A percentile compares a stretch with the other conserved stretches of the same genome.
phyloP scores from a whole-genome alignment of 73 alveolate genomes.

The Effrenium voratum region DNA sequence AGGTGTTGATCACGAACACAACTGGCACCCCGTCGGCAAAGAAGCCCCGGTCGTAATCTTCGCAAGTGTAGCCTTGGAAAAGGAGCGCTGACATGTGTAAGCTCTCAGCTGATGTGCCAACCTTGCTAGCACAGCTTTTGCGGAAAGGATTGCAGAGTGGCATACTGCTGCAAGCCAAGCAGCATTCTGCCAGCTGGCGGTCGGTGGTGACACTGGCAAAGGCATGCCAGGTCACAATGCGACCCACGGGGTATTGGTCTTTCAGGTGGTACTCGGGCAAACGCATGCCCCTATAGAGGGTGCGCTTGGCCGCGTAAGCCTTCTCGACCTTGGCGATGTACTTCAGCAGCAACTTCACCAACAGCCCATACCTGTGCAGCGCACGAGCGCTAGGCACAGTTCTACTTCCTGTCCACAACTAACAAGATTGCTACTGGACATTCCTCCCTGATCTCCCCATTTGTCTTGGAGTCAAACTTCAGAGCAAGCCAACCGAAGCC shows the following conservation, averaged over 20 bases:
- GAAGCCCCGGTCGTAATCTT: slow-evolving; percentile 58
- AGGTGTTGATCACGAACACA: slow-evolving; percentile 39
- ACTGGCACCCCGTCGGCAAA: slow-evolving; percentile 64
- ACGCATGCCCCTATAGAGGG: slow-evolving; percentile 57
- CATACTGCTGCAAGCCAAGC: too few species aligned
- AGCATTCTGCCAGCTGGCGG: slow-evolving; percentile 69
- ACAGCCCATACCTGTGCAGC: slow-evolving; percentile 42
- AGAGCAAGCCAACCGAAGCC: too few species aligned
- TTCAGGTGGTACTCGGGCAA: slow-evolving; percentile 53
- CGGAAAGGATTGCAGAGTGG: too few species aligned
- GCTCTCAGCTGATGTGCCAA: too few species aligned
- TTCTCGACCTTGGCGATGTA: slow-evolving; percentile 33
- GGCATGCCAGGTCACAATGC: slow-evolving; percentile 52
- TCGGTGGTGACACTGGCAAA: slow-evolving; percentile 46
- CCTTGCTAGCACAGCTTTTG: too few species aligned
- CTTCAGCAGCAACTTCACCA: slow-evolving; percentile 1
- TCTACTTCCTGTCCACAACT: too few species aligned
- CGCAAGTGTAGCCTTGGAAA: slow-evolving; percentile 9
- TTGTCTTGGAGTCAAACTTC: background rate
- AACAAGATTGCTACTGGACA: too few species aligned
- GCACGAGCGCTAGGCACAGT: too few species aligned
- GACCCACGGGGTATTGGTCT: slow-evolving; percentile 64
- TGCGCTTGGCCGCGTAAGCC: slow-evolving; percentile 48
- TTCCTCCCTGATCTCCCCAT: background rate
- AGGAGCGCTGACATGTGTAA: too few species aligned